Evolutionary conservation across 202 grass and related monocot genomes (phyloP).

Genomic region (Cymbopogon flexuosus): DNA sequence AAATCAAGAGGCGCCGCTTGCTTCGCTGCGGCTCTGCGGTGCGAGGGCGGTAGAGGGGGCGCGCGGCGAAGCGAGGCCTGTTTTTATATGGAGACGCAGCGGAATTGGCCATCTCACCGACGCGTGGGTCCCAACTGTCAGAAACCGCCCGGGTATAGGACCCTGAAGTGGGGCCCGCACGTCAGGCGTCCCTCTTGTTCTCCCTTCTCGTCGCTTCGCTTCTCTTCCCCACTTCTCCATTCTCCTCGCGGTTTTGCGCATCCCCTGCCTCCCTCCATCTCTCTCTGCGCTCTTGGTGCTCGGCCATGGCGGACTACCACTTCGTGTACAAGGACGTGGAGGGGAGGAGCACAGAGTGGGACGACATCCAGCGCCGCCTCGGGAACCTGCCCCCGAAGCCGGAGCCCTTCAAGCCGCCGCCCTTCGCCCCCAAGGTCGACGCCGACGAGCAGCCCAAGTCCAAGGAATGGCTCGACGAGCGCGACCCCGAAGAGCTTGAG

Average conservation of each 20-base stretch:
- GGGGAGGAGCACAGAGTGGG: slow-evolving; percentile 83
- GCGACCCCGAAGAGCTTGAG: slow-evolving; percentile 64
- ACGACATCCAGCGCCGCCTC: slow-evolving; percentile 89
- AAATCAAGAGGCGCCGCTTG: not conserved
- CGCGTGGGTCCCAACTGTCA: not conserved
- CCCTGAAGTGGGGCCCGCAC: not conserved
- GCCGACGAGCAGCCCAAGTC: slow-evolving; percentile 67
- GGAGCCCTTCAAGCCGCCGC: slow-evolving; percentile 68
- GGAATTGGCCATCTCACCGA: not conserved
- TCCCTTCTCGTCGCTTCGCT: not conserved
- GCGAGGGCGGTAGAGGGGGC: not conserved
- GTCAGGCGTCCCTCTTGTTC: not conserved
- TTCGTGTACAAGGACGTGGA: slow-evolving; percentile 99
- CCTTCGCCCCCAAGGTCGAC: slow-evolving; percentile 61
- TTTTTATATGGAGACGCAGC: not conserved
- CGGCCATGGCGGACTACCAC: slow-evolving; percentile 80
- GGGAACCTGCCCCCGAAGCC: slow-evolving; percentile 87
- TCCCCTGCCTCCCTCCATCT: not conserved
- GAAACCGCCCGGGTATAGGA: too few species aligned
- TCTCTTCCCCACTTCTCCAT: not conserved
- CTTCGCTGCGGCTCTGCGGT: slow-evolving; percentile 10
- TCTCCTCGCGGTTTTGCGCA: not conserved
- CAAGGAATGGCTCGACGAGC: slow-evolving; percentile 74
- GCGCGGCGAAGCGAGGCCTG: too few species aligned
- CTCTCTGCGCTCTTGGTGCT: not conserved